These are phyloP conservation scores for Bisporella sp. DNA, from an alignment of 2,329 filamentous ascomycete genomes.

Conservation along the genomic window DNA sequence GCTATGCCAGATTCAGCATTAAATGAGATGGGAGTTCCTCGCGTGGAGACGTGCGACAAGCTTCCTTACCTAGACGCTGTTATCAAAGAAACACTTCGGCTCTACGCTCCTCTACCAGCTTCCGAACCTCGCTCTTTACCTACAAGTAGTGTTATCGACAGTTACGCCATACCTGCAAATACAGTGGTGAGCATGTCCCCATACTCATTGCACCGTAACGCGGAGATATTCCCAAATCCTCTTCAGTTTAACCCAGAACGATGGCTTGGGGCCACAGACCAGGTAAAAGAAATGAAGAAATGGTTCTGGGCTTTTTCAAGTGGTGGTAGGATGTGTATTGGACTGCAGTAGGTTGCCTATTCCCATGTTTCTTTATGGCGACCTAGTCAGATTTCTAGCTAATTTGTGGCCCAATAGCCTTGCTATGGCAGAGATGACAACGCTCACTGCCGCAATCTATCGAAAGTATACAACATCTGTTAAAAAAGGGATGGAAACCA, in stretches of 20 bases:
- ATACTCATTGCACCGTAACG: constrained; percentile 46
- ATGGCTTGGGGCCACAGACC: constrained; percentile 38
- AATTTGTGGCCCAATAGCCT: constrained; percentile 24
- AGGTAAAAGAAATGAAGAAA: constrained; percentile 30
- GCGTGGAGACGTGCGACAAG: constrained; percentile 30
- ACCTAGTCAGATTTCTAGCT: not conserved
- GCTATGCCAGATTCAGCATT: constrained; percentile 18
- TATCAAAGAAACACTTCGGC: constrained; percentile 42
- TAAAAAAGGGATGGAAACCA: constrained; percentile 22
- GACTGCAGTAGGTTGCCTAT: constrained; percentile 29
- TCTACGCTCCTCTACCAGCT: constrained; percentile 44
- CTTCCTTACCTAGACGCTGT: constrained; percentile 40
- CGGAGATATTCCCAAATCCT: constrained; percentile 38
- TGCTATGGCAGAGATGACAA: constrained; percentile 44
- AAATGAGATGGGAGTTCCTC: constrained; percentile 27
- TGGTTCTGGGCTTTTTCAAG: constrained; percentile 62
- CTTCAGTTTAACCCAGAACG: constrained; percentile 41
- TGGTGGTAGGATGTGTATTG: constrained; percentile 60
- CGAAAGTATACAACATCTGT: constrained; percentile 33
- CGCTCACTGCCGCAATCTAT: constrained; percentile 38
- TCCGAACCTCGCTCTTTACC: constrained; percentile 39
- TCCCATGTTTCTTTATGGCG: not conserved
- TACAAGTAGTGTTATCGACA: constrained; percentile 29
- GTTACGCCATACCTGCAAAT: constrained; percentile 37
- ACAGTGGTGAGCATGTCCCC: constrained; percentile 43